These are phyloP conservation scores for Linnemannia hyalina DNA, from an alignment of 192 early-diverging fungal species.

Conservation along the genomic window DNA sequence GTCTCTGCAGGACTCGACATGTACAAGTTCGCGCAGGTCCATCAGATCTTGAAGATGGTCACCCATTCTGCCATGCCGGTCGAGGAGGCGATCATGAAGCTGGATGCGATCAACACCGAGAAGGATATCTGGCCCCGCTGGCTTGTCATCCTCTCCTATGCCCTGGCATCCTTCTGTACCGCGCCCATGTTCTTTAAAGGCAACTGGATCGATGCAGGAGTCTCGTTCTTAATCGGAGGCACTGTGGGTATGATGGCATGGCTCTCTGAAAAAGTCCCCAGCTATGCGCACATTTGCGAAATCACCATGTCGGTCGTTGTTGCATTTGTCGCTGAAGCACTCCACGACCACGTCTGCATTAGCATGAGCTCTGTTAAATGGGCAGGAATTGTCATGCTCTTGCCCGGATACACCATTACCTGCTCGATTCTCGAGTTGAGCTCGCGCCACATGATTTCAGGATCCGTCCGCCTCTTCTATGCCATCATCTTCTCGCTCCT, in stretches of 20 bases:
- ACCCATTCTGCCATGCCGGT: slow-evolving; percentile 75
- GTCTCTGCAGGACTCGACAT: slow-evolving; percentile 75
- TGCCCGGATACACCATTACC: slow-evolving; percentile 87
- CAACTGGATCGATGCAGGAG: slow-evolving; percentile 73
- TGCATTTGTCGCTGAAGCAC: slow-evolving; percentile 63
- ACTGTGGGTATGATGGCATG: slow-evolving; percentile 61
- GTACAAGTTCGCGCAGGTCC: slow-evolving; percentile 75
- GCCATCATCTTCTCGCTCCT: slow-evolving; percentile 85
- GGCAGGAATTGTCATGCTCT: slow-evolving; percentile 71
- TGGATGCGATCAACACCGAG: slow-evolving; percentile 70
- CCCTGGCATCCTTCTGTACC: slow-evolving; percentile 69
- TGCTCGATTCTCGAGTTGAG: slow-evolving; percentile 89
- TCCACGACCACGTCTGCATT: slow-evolving; percentile 72
- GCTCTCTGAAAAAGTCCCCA: slow-evolving; percentile 71
- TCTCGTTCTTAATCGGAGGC: slow-evolving; percentile 69
- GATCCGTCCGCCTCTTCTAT: slow-evolving; percentile 88
- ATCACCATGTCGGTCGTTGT: slow-evolving; percentile 64
- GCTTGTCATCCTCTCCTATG: slow-evolving; percentile 68
- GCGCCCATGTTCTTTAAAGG: slow-evolving; percentile 79
- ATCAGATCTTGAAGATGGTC: slow-evolving; percentile 72
- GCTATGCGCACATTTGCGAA: slow-evolving; percentile 64
- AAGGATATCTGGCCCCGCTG: slow-evolving; percentile 74
- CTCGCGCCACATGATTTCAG: slow-evolving; percentile 91
- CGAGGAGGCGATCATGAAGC: slow-evolving; percentile 73
- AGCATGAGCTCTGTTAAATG: slow-evolving; percentile 66